Percentiles rank a stretch among this genome's conserved stretches.
phyloP scores from a whole-genome alignment of 1,284 basidiomycete genomes.

The Meira miltonrushii region DNA sequence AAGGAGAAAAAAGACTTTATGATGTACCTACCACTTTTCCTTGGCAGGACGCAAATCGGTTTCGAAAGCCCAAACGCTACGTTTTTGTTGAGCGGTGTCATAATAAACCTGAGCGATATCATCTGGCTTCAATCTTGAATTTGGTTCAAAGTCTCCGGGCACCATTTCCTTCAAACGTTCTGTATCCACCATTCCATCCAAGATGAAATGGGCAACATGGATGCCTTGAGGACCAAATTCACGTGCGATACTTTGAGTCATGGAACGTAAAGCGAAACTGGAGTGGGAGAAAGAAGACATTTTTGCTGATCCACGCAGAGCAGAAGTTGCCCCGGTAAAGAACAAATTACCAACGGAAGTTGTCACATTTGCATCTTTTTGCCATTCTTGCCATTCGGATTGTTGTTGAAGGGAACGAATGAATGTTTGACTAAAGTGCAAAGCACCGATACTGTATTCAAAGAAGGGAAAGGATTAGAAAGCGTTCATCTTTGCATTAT shows the following conservation, averaged over 20 bases:
- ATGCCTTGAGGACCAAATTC: constrained; percentile 11
- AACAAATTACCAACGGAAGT: constrained; percentile 1
- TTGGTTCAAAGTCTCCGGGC: constrained; percentile 13
- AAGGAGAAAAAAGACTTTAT: no score
- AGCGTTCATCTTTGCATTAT: neutral
- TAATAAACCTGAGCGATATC: constrained; percentile 34
- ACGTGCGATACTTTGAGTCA: constrained; percentile 6
- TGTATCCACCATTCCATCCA: constrained; percentile 9
- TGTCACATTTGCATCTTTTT: neutral
- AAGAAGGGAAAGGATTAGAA: no score
- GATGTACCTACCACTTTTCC: constrained; percentile 9
- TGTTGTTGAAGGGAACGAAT: constrained; percentile 2
- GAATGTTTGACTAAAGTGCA: constrained; percentile 6
- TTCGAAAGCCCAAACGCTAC: constrained; percentile 29
- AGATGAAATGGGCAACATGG: constrained; percentile 11
- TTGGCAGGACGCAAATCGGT: constrained; percentile 22
- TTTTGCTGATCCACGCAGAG: constrained; percentile 2
- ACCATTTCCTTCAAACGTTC: constrained; percentile 3
- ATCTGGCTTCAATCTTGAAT: constrained; percentile 27
- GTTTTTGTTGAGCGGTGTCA: constrained; percentile 21
- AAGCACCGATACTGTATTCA: constrained; percentile 9
- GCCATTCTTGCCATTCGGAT: neutral
- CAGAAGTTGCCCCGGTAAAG: constrained; percentile 6
- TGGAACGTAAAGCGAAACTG: constrained; percentile 1
- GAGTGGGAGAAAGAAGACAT: constrained; percentile 7